These are phyloP conservation scores for Pachysandra terminalis DNA, from an alignment of 164 flowering plant genomes.

Conservation along the genomic window DNA sequence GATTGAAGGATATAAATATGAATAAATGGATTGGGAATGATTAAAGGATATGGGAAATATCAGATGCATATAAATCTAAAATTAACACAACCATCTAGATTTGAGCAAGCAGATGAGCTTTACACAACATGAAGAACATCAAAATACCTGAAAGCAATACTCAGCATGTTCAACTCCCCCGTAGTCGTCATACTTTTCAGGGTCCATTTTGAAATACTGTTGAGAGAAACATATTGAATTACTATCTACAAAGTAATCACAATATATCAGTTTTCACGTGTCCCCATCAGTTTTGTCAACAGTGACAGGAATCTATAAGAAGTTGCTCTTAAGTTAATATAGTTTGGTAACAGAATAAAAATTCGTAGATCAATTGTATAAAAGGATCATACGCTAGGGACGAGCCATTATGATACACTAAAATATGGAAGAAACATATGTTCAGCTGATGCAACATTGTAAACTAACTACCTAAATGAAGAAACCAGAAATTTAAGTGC, in stretches of 20 bases:
- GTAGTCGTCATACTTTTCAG: constrained; percentile 52
- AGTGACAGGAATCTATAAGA: background rate
- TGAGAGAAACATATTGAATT: constrained; percentile 3
- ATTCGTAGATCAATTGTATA: background rate
- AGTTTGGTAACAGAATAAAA: background rate
- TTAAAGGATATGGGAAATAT: background rate
- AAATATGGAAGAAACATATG: no score
- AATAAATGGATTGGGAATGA: background rate
- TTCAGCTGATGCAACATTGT: no score
- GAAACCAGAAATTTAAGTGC: no score
- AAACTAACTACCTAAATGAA: no score
- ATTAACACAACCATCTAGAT: background rate
- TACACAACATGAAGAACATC: background rate
- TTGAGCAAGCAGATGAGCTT: background rate
- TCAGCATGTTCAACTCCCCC: constrained; percentile 81
- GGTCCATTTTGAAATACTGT: constrained; percentile 90
- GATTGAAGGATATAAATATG: no score
- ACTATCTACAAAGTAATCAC: background rate
- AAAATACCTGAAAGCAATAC: constrained; percentile 86
- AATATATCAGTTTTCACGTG: no score
- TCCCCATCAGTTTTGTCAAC: no score
- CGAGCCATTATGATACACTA: background rate
- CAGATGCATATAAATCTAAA: background rate
- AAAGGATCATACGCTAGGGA: background rate
- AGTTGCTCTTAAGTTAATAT: background rate